These are phyloP conservation scores for Cutaneotrichosporon mucoides DNA, from an alignment of 1,284 basidiomycete species.

Conservation along the genomic window DNA sequence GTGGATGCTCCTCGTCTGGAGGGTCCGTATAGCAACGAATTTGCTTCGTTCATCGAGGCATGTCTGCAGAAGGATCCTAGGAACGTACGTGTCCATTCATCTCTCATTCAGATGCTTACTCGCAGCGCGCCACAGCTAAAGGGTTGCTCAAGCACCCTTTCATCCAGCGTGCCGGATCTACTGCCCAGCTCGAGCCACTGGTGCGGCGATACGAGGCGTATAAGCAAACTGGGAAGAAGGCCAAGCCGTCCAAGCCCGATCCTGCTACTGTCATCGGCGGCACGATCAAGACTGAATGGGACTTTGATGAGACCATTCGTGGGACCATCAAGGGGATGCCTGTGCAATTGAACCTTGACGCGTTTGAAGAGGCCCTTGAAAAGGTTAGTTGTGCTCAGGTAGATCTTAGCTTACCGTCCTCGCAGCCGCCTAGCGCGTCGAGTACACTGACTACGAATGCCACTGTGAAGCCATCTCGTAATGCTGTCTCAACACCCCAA, in stretches of 20 bases:
- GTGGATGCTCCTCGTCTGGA: constrained; percentile 76
- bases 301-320: constrained; percentile 64
- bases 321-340: constrained; percentile 66
- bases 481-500: no score
- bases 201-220: constrained; percentile 67
- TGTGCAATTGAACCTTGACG: constrained; percentile 51
- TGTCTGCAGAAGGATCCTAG: constrained; percentile 92
- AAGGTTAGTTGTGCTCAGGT: no score
- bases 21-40: constrained; percentile 63
- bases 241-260: constrained; percentile 43
- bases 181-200: constrained; percentile 75
- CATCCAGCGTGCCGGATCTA: constrained; percentile 76
- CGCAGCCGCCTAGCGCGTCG: no score
- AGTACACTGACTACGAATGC: no score
- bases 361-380: constrained; percentile 50
- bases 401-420: no score
- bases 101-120: background rate
- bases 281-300: constrained; percentile 86
- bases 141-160: constrained; percentile 90
- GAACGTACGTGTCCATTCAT: constrained; percentile 53
- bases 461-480: no score
- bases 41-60: constrained; percentile 86
- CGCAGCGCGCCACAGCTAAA: constrained; percentile 78
- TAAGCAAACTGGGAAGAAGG: constrained; percentile 57
- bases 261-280: constrained; percentile 24